Evolutionary conservation across 2,329 filamentous ascomycete species (phyloP).

Genomic region (Neonectria sp.): DNA sequence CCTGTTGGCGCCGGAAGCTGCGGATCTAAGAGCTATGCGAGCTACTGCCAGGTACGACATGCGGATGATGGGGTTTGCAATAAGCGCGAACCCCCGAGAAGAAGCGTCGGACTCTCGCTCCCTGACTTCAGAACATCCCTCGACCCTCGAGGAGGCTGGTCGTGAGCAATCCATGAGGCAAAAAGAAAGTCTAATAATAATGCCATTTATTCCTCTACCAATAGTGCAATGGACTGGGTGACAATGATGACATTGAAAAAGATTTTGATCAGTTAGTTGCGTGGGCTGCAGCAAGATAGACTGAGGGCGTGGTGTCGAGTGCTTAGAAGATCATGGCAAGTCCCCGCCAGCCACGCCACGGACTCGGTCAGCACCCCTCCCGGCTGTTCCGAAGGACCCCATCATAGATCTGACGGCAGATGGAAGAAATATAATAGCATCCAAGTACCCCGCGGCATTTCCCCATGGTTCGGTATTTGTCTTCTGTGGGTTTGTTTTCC

Average conservation of each 20-base stretch:
- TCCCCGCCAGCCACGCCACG: slow-evolving; percentile 39
- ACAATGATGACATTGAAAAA: not conserved
- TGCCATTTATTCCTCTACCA: not conserved
- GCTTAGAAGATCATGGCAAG: slow-evolving; percentile 30
- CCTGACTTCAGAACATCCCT: not conserved
- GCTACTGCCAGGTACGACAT: slow-evolving; percentile 7
- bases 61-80: slow-evolving; percentile 8
- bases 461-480: not conserved
- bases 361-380: slow-evolving; percentile 39
- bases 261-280: slow-evolving; percentile 4
- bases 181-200: slow-evolving; percentile 9
- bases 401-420: slow-evolving; percentile 32
- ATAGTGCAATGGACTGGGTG: not conserved
- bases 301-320: slow-evolving; percentile 39
- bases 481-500: not conserved
- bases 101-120: slow-evolving; percentile 13
- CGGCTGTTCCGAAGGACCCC: slow-evolving; percentile 41
- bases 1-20: slow-evolving; percentile 36
- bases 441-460: not conserved
- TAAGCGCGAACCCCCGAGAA: slow-evolving; percentile 27
- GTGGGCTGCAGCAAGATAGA: slow-evolving; percentile 10
- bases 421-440: slow-evolving; percentile 38
- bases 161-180: not conserved
- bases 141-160: not conserved
- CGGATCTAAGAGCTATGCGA: slow-evolving; percentile 28